A percentile compares a stretch with the other conserved stretches of the same genome.
Evolutionary conservation across 1,284 basidiomycete genomes (phyloP).

Genomic region (Marasmius fiardii): DNA sequence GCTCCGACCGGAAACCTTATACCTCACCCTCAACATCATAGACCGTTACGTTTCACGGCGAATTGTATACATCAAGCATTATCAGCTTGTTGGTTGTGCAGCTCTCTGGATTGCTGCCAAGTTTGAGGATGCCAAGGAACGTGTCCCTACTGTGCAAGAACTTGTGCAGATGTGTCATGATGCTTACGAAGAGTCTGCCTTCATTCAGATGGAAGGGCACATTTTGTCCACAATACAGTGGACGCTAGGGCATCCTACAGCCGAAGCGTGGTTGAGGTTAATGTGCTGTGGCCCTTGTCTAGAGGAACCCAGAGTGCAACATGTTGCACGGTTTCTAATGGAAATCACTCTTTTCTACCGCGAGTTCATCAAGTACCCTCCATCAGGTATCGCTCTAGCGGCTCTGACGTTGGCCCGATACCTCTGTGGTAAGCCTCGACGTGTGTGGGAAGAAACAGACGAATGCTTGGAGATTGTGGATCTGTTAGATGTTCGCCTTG

Average conservation of each 20-base stretch:
- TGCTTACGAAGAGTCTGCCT: conserved; percentile 94
- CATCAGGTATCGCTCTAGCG: conserved; percentile 86
- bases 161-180: conserved; percentile 93
- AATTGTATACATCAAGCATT: conserved; percentile 98
- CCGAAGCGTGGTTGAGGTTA: conserved; percentile 93
- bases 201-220: conserved; percentile 97
- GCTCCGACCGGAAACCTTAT: conserved; percentile 96
- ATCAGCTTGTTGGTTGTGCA: conserved; percentile 98
- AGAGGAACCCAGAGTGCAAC: conserved; percentile 88
- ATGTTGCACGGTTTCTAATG: conserved; percentile 96
- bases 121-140: conserved; percentile 99
- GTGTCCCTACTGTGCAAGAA: conserved; percentile 93
- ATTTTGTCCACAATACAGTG: conserved; percentile 96
- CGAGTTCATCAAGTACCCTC: conserved; percentile 85
- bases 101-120: conserved; percentile 99
- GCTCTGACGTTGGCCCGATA: conserved; percentile 87
- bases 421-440: conserved; percentile 76
- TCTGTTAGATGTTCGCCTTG: conserved; percentile 81
- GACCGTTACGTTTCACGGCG: conserved; percentile 99
- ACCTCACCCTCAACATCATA: conserved; percentile 97
- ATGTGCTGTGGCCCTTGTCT: conserved; percentile 67
- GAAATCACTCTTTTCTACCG: conserved; percentile 97
- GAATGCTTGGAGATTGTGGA: conserved; percentile 78
- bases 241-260: conserved; percentile 96
- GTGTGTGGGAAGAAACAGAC: conserved; percentile 77